Evolutionary conservation across 768 basidiomycete species (phyloP), one percentile per base, ranked within the genome.

Genomic region (Pilatotrama ljubarskyi): DNA sequence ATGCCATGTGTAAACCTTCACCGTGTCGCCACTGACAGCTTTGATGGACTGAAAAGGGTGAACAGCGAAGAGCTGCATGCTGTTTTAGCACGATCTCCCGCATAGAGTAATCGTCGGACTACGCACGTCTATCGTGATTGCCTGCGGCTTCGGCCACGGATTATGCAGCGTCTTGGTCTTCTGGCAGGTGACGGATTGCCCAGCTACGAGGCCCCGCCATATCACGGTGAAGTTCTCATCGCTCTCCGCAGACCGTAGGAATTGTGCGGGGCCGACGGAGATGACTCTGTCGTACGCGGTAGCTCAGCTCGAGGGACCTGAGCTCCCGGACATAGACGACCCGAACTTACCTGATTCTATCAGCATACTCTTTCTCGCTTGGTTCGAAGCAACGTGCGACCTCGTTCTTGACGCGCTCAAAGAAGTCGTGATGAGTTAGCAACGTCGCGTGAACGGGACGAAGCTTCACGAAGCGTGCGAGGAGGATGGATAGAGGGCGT

Each of bases 71-170:
- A 62, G 48, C 63, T 67, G 29, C 40, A 9, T 17, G 35, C 14
- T 22, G 29, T 2, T 10, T 15, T 6, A 49, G 47, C 18, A 50
- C 20, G 5, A 8, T 8, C 13, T 18, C 14, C 29, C 15, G 18
- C 17, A 5, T 25, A 1, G 29, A 32, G n/a, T 20, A 44, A 11
- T 2, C n/a, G 20, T 10, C 11, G 8, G 32, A 10, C 29, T 32
- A 54, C 67, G 35, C 24, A 68, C 67, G 36, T 68, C 67, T 1
- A 64, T 29, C 22, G 66, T 47, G 1, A 53, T 52, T 14, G 61
- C 61, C n/a, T 53, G 36, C 1, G 67, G 67, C 22, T 37, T 60
- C 1, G 52, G 55, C 5, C 62, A 5, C 2, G 62, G 13, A 3
- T 37, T 24, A 25, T 48, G 51, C 17, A 35, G 18, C 22, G 17